A percentile compares a stretch with the other conserved stretches of the same genome.
These are phyloP conservation scores for Chenopodium album DNA, from an alignment of 148 eudicot species.

Conservation along the genomic window DNA sequence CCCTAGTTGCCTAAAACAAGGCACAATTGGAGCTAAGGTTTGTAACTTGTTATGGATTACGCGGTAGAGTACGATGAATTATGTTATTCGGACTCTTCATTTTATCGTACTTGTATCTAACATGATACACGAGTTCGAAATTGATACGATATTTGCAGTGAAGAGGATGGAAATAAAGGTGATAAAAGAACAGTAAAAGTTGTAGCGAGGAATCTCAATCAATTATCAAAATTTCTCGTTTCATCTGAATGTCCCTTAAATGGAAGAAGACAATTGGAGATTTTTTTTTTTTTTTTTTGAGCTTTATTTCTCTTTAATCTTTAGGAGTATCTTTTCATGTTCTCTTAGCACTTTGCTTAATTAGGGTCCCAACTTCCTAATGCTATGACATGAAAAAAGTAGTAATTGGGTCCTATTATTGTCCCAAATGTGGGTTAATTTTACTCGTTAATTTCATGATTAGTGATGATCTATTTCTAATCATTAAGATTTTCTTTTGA, in stretches of 20 bases:
- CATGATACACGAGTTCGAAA: background rate
- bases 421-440: background rate
- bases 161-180: background rate
- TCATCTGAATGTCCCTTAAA: background rate
- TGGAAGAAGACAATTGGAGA: slow-evolving; percentile 3
- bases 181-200: background rate
- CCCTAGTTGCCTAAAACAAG: too few relatives aligned
- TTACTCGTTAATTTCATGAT: background rate
- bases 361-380: slow-evolving; percentile 13
- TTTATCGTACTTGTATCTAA: background rate
- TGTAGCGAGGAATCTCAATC: background rate
- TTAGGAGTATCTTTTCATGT: slow-evolving; percentile 13
- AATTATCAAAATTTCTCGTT: background rate
- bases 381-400: background rate
- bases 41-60: too few relatives aligned
- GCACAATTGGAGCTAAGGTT: too few relatives aligned
- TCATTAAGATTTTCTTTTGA: background rate
- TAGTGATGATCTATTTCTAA: background rate
- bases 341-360: slow-evolving; percentile 10
- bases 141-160: background rate
- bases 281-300: background rate
- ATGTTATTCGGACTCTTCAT: too few relatives aligned
- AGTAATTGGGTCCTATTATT: background rate
- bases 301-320: background rate
- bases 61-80: too few relatives aligned